phyloP scores from a whole-genome alignment of 805 yeast genomes.

The Zygosaccharomyces lentus region DNA sequence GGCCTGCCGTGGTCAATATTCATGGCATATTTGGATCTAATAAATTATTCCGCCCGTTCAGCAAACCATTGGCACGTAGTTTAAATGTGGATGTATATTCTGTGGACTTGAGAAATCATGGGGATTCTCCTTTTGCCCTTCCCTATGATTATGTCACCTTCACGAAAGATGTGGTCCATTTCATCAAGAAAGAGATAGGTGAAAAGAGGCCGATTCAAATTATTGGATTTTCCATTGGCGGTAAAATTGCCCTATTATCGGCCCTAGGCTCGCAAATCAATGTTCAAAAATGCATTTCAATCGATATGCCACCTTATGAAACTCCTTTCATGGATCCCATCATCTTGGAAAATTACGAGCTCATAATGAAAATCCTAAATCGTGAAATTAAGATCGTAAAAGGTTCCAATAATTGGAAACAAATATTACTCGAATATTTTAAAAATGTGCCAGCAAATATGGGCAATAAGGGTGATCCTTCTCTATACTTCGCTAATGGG shows the following conservation, averaged over 20 bases:
- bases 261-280: slow-evolving; percentile 31
- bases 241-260: slow-evolving; percentile 49
- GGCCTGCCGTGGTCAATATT: slow-evolving; percentile 42
- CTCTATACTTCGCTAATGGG: slow-evolving; percentile 31
- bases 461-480: slow-evolving; percentile 15
- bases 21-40: slow-evolving; percentile 56
- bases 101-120: slow-evolving; percentile 55
- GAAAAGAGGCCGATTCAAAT: slow-evolving; percentile 32
- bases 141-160: slow-evolving; percentile 45
- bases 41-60: slow-evolving; percentile 41
- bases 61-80: slow-evolving; percentile 33
- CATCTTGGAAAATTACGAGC: slow-evolving; percentile 19
- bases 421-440: slow-evolving; percentile 18
- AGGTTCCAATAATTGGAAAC: slow-evolving; percentile 25
- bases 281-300: slow-evolving; percentile 41
- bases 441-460: slow-evolving; percentile 17
- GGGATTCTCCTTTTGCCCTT: slow-evolving; percentile 41
- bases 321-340: slow-evolving; percentile 22
- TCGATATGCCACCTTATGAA: slow-evolving; percentile 36
- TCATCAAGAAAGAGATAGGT: slow-evolving; percentile 30
- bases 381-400: slow-evolving; percentile 21
- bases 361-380: slow-evolving; percentile 20
- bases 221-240: slow-evolving; percentile 61
- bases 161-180: slow-evolving; percentile 41
- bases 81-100: slow-evolving; percentile 39